Evolutionary conservation across 139 green algal genomes (phyloP).

Genomic region (Limnomonas spitsbergensis): DNA sequence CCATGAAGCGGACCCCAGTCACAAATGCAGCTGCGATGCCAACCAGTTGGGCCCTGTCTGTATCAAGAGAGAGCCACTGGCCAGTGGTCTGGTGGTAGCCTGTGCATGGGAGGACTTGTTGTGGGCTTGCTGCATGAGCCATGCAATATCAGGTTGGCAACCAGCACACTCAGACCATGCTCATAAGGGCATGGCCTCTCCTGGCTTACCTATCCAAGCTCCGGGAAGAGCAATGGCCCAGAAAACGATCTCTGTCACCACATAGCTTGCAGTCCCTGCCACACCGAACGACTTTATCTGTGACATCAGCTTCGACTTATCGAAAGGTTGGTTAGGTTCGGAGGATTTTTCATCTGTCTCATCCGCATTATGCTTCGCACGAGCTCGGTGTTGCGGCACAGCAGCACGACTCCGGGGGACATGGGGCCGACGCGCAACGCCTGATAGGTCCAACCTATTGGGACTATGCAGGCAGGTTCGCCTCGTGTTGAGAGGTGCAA

Average conservation of each 20-base stretch:
- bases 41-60: conserved; percentile 12
- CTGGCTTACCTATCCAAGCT: conserved; percentile 7
- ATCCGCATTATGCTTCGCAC: too few relatives aligned
- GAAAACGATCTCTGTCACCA: conserved; percentile 19
- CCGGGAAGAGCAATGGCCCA: conserved; percentile 12
- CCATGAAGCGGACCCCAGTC: conserved; percentile 7
- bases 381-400: too few relatives aligned
- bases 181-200: neutral
- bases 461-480: too few relatives aligned
- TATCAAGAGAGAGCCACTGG: conserved; percentile 14
- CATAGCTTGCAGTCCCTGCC: conserved; percentile 8
- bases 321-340: too few relatives aligned
- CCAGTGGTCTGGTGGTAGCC: conserved; percentile 15
- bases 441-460: too few relatives aligned
- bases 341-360: too few relatives aligned
- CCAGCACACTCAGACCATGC: neutral
- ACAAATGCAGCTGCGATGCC: conserved; percentile 16
- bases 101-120: too few relatives aligned
- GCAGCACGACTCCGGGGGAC: too few relatives aligned
- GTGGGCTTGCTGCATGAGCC: too few relatives aligned
- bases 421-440: too few relatives aligned
- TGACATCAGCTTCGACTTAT: conserved; percentile 9
- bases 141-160: neutral
- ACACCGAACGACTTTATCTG: conserved; percentile 16
- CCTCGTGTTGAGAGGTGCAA: too few relatives aligned